Evolutionary conservation across 2,329 filamentous ascomycete genomes (phyloP), one percentile per base, ranked within the genome.

Genomic region (Pseudocercospora macadamiae): DNA sequence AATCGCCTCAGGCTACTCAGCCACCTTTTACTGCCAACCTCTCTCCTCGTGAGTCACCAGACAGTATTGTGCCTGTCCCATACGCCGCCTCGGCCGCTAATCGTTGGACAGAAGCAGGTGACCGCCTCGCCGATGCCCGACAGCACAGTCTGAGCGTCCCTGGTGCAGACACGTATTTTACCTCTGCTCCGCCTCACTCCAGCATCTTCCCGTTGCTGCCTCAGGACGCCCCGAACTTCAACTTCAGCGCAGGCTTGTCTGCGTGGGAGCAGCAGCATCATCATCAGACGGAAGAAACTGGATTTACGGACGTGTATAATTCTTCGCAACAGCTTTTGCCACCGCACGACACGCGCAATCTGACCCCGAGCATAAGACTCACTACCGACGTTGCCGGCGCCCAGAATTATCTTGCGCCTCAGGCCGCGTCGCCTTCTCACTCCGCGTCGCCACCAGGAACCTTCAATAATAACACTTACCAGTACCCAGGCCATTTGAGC

Each of bases 331-430:
- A 39, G 12, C 9, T 14, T 26, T 42, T 53, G 32, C 51, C 36
- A 26, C 51, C 34, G 32, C 32, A 30, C 26, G 19, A 19, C 45
- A 28, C 21, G 26, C 45, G 45, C 28, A 37, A 25, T 51, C 48
- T 51, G 28, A 30, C 45, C 36, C 67, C 67, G 34, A 47, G 47
- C 48, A 67, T 69, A 61, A 63, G 60, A 67, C 49, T 68, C 65
- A 64, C 55, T 18, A 62, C 64, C 26, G 61, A 63, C 48, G 30
- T 57, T 19, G 21, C 55, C 26, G 54, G 55, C 52, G 30, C 58
- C 59, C 53, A 56, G 53, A 59, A 39, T 56, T 54, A 55, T 55
- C 55, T 28, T 51, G 56, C 67, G 66, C 67, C 65, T 68, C 66
- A 70, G 64, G 63, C 64, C 57, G 57, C 63, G 45, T 64, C 65